Conservation (phyloP, 495 filamentous ascomycete genomes). For the Penicillium daleae region DNA sequence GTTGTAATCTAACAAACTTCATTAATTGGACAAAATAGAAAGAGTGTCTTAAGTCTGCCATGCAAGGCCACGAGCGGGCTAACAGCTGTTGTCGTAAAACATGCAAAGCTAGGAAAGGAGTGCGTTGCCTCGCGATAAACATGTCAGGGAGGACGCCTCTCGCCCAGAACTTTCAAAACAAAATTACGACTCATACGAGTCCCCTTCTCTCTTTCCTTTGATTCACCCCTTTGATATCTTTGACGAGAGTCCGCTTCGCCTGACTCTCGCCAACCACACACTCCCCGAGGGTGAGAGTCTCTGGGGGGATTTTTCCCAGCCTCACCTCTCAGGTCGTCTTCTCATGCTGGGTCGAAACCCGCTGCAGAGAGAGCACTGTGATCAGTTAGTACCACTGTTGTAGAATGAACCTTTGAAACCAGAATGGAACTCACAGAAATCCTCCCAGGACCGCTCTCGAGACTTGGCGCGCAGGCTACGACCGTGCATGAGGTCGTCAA, state of each 20-base stretch:
- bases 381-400: slow-evolving; percentile 26
- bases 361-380: slow-evolving; percentile 77
- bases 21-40: background rate
- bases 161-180: background rate
- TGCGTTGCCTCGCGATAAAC: background rate
- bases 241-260: background rate
- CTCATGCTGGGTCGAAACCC: slow-evolving; percentile 61
- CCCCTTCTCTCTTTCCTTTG: background rate
- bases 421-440: slow-evolving; percentile 68
- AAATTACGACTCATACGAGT: background rate
- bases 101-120: background rate
- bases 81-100: background rate
- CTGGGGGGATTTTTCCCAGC: background rate
- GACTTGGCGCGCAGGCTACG: slow-evolving; percentile 74
- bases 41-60: background rate
- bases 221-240: background rate
- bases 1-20: background rate
- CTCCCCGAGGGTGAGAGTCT: background rate
- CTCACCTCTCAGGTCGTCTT: slow-evolving; percentile 8
- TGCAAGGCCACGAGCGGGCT: background rate
- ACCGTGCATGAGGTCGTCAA: slow-evolving; percentile 93
- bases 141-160: background rate
- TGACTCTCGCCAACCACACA: background rate
- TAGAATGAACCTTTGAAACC: slow-evolving; percentile 7
- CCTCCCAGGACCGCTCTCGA: slow-evolving; percentile 78